A percentile compares a stretch with the other conserved stretches of the same genome.
phyloP scores from a whole-genome alignment of 1,284 basidiomycete species.

The Naganishia sp. region DNA sequence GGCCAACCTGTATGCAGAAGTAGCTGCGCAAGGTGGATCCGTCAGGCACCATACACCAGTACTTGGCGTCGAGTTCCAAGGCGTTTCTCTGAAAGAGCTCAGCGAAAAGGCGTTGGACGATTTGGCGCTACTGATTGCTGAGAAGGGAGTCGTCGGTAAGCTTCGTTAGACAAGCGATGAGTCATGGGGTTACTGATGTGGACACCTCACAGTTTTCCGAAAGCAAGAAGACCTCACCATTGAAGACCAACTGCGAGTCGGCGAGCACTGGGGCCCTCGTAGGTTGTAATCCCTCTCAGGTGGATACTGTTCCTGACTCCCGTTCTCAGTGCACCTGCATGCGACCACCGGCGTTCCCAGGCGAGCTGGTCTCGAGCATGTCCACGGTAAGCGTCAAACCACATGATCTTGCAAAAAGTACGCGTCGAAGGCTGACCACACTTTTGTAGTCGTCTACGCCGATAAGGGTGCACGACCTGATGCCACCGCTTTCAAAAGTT shows the following conservation, averaged over 20 bases:
- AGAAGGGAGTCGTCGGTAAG: constrained; percentile 51
- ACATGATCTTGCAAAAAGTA: neutral
- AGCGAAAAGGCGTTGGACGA: constrained; percentile 56
- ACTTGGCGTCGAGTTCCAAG: constrained; percentile 54
- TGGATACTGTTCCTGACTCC: neutral
- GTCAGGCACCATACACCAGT: constrained; percentile 53
- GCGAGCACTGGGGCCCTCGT: constrained; percentile 68
- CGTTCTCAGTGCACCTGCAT: constrained; percentile 67
- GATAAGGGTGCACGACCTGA: constrained; percentile 69
- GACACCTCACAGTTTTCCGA: constrained; percentile 42
- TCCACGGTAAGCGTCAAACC: constrained; percentile 47
- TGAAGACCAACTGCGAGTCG: constrained; percentile 70
- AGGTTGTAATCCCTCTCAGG: neutral
- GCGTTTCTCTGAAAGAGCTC: constrained; percentile 55
- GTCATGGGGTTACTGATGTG: neutral
- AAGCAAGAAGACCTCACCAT: constrained; percentile 56
- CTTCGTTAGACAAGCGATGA: neutral
- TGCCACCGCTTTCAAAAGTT: constrained; percentile 68
- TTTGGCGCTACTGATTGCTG: constrained; percentile 51
- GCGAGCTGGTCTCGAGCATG: constrained; percentile 69
- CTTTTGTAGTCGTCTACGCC: constrained; percentile 49
- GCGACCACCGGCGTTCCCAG: constrained; percentile 74
- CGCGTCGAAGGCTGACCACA: neutral
- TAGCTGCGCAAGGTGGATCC: constrained; percentile 49
- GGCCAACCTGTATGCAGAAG: constrained; percentile 44